Base-by-base conservation (phyloP, 1,284 basidiomycete genomes). In the Tilletia setariae region DNA sequence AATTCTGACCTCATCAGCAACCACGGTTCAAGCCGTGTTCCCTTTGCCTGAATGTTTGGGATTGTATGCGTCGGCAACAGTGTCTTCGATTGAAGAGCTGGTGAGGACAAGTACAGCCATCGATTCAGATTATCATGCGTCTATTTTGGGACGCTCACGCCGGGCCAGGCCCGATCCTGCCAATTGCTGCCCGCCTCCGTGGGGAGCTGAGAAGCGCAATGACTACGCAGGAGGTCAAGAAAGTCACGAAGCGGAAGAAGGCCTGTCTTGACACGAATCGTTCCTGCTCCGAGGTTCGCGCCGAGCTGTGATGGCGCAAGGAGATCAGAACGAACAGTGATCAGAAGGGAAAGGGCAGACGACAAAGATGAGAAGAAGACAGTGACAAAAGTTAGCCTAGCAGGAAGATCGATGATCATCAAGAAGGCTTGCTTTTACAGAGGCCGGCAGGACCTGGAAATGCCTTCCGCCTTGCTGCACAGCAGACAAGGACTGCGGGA, bases 221-320 rank as follows among this genome's bases (percentile, higher is more conserved):
- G 61, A 75, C 68, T 13, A 76, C 75, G 71, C 75, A 78, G 1
- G 76, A 78, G 40, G 75, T 69, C 46, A 76, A 65, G 65, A 79
- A 79, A 63, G 71, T 72, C 69, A 75, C 73, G 71, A 77, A 78
- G 32, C 78, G 74, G 67, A 79, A 79, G 68, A 79, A 79, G 44
- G 78, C 78, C 66, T 75, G 74, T 35, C 78, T 63, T 4, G 76
- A 78, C 0, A 79, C 75, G 44, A 75, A 75, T 11, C 78, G 70
- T 64, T 79, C 78, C 64, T 79, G 72, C 15, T 72, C 71, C 59
- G 73, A 68, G 0, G 76, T 78, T 11, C 78, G 64, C 13, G 78
- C 75, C 16, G 73, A 73, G 70, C 75, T 78, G 69, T 6, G 3
- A 28, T n/a, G 13, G 21, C 23, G 21, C 13, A 53, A n/a, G n/a